Evolutionary conservation across 2,329 filamentous ascomycete species (phyloP).

Genomic region (Penicillium sp.): DNA sequence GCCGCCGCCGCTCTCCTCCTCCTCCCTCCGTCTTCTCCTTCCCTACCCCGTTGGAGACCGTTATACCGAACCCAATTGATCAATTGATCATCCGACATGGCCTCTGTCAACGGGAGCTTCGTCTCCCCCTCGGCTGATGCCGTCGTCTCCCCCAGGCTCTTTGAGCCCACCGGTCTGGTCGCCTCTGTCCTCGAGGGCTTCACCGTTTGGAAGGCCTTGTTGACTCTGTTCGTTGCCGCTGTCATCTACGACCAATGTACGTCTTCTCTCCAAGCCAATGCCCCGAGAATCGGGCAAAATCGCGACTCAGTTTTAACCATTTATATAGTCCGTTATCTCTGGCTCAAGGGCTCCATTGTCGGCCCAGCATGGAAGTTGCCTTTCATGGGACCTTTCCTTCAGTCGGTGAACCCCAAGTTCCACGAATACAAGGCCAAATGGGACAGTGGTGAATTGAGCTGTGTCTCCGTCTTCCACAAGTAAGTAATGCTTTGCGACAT

Average conservation of each 20-base stretch:
- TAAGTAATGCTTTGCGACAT: too few species aligned
- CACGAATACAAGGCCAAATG: slow-evolving; percentile 86
- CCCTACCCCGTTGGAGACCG: neutral
- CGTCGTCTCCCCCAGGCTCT: slow-evolving; percentile 50
- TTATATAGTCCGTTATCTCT: slow-evolving; percentile 60
- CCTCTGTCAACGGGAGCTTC: slow-evolving; percentile 57
- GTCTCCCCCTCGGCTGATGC: slow-evolving; percentile 60
- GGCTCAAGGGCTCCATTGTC: slow-evolving; percentile 65
- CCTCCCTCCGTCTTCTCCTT: too few species aligned
- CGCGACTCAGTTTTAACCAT: too few species aligned
- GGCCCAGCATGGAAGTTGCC: slow-evolving; percentile 68
- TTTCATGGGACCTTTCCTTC: slow-evolving; percentile 86
- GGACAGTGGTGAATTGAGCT: slow-evolving; percentile 82
- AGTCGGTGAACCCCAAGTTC: slow-evolving; percentile 87
- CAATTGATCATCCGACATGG: too few species aligned
- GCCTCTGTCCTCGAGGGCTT: slow-evolving; percentile 51
- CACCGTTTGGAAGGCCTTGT: slow-evolving; percentile 56
- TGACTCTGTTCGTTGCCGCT: slow-evolving; percentile 62
- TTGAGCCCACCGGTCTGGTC: slow-evolving; percentile 39
- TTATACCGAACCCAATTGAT: too few species aligned
- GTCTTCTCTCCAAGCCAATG: too few species aligned
- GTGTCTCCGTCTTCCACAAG: slow-evolving; percentile 99
- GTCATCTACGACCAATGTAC: slow-evolving; percentile 85
- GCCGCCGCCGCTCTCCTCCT: too few species aligned
- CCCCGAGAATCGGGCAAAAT: too few species aligned